Conservation (phyloP, 1,284 basidiomycete genomes). For the Mycena sp. region DNA sequence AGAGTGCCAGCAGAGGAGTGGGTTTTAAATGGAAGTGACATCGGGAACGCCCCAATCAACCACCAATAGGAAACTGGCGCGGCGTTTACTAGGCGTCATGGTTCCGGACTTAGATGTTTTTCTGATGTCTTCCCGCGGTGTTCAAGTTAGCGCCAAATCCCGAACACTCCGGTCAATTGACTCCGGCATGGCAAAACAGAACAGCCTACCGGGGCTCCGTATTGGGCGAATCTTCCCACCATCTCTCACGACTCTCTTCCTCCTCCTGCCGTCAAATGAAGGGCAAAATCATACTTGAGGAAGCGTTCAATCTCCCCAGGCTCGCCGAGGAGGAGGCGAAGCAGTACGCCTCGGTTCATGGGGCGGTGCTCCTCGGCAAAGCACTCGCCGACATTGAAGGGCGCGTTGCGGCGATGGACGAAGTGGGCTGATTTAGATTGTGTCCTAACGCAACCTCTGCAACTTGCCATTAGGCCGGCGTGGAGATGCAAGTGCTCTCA, state of each 20-base stretch:
- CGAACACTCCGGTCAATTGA: too few relatives aligned
- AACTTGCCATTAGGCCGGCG: conserved; percentile 23
- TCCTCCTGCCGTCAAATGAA: conserved; percentile 22
- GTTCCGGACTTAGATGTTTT: too few relatives aligned
- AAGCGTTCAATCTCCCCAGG: conserved; percentile 36
- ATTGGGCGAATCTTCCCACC: not conserved
- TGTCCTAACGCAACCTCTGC: not conserved
- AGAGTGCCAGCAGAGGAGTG: not conserved
- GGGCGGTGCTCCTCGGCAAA: conserved; percentile 29
- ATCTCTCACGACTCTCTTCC: not conserved
- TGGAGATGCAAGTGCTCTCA: conserved; percentile 38
- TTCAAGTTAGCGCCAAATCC: too few relatives aligned
- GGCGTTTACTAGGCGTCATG: too few relatives aligned
- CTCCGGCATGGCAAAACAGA: conserved; percentile 1
- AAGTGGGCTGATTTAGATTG: conserved; percentile 6
- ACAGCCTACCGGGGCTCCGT: not conserved
- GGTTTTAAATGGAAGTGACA: not conserved
- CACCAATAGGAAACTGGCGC: too few relatives aligned
- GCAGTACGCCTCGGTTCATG: conserved; percentile 31
- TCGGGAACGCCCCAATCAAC: not conserved
- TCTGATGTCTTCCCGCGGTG: too few relatives aligned
- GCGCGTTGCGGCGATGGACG: conserved; percentile 35
- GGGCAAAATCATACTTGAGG: conserved; percentile 38
- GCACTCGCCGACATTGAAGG: conserved; percentile 35
- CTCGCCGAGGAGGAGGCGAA: conserved; percentile 31